These are phyloP conservation scores for Forsythia suspensa DNA, from an alignment of 257 asterid genomes.

Conservation along the genomic window DNA sequence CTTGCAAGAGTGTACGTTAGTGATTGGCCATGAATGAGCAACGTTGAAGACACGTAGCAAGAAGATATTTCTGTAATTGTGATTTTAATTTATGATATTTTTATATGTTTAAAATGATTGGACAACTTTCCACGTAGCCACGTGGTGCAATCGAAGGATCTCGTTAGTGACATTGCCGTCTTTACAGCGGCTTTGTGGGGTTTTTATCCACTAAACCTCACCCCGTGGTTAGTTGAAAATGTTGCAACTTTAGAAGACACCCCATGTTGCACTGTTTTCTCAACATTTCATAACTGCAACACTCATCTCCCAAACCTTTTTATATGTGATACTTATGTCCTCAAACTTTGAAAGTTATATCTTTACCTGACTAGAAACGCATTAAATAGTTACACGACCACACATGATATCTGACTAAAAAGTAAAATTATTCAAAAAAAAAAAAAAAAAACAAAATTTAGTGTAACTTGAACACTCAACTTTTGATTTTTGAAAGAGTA, in stretches of 20 bases:
- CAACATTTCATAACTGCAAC: too few relatives aligned
- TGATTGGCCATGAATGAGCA: not conserved
- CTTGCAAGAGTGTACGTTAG: not conserved
- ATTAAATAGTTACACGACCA: too few relatives aligned
- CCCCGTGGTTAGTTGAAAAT: slow-evolving; percentile 35
- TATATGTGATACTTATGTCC: too few relatives aligned
- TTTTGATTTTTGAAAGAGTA: too few relatives aligned
- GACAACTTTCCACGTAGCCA: not conserved
- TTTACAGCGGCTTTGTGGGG: slow-evolving; percentile 4
- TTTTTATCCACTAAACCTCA: slow-evolving; percentile 19
- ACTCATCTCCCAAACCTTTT: too few relatives aligned
- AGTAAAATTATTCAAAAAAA: too few relatives aligned
- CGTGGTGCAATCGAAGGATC: slow-evolving; percentile 38
- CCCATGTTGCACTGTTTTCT: slow-evolving; percentile 5
- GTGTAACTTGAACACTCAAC: too few relatives aligned
- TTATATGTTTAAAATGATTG: not conserved
- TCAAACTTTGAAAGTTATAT: too few relatives aligned
- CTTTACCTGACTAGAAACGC: too few relatives aligned
- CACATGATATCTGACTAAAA: too few relatives aligned
- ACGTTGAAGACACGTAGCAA: not conserved
- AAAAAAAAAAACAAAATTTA: too few relatives aligned
- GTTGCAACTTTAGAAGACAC: slow-evolving; percentile 28
- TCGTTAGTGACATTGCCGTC: slow-evolving; percentile 43
- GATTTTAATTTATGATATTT: not conserved
- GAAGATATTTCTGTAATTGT: not conserved